Percentiles rank a stretch among this genome's conserved stretches.
These are phyloP conservation scores for Sphagnum magellanicum DNA, from an alignment of 228 moss, liverwort and hornwort genomes.

Conservation along the genomic window DNA sequence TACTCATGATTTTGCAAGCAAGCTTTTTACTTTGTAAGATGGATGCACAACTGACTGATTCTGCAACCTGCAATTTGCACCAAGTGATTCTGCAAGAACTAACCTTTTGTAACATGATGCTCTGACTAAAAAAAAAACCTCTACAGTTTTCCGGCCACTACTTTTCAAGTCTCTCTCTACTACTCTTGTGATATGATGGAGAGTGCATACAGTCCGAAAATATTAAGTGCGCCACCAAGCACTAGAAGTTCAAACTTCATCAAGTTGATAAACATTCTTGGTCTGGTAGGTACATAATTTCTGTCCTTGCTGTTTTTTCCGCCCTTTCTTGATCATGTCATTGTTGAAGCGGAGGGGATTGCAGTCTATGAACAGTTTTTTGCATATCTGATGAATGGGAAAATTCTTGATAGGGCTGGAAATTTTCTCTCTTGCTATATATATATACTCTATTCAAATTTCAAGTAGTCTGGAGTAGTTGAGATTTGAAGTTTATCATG, in stretches of 20 bases:
- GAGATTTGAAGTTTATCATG: not conserved
- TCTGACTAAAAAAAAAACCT: no score
- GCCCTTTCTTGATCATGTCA: not conserved
- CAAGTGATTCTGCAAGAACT: no score
- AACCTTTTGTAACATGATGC: no score
- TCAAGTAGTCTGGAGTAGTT: not conserved
- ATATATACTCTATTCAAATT: not conserved
- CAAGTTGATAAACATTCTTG: slow-evolving; percentile 23
- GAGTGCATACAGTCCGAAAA: no score
- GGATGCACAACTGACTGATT: no score
- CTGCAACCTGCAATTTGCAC: no score
- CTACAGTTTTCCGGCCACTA: no score
- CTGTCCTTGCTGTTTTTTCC: not conserved
- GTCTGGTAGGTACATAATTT: slow-evolving; percentile 19
- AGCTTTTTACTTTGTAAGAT: no score
- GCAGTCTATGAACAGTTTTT: not conserved
- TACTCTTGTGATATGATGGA: no score
- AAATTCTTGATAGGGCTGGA: not conserved
- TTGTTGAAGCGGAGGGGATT: not conserved
- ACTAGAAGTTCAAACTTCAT: slow-evolving; percentile 19
- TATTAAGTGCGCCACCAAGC: not conserved
- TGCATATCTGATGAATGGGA: not conserved
- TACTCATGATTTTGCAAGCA: no score
- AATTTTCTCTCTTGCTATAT: not conserved
- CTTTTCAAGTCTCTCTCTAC: no score